Percentiles rank a stretch among this genome's conserved stretches.
phyloP scores from a whole-genome alignment of 2,329 filamentous ascomycete genomes.

The Dothiorella sarmentorum region DNA sequence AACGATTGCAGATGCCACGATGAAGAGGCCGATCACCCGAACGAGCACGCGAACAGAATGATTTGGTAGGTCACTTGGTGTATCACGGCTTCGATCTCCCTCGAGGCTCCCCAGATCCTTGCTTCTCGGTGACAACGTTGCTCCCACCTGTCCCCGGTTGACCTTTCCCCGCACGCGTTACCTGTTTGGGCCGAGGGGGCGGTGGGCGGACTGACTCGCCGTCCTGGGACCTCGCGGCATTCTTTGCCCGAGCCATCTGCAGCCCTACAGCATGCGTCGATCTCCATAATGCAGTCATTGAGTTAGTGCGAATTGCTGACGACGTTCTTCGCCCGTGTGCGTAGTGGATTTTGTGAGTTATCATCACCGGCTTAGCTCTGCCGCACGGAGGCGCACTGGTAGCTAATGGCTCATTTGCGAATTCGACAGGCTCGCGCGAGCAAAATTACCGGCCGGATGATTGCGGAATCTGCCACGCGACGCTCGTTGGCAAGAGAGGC shows the following conservation, averaged over 20 bases:
- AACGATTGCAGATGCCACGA: slow-evolving; percentile 62
- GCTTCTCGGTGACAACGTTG: slow-evolving; percentile 10
- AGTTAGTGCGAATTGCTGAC: slow-evolving; percentile 16
- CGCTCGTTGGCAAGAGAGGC: slow-evolving; percentile 63
- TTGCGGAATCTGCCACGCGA: slow-evolving; percentile 69
- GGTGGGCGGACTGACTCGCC: neutral
- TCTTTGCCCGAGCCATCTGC: slow-evolving; percentile 15
- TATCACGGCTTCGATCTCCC: slow-evolving; percentile 3
- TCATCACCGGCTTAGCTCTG: neutral
- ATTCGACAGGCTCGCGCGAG: slow-evolving; percentile 60
- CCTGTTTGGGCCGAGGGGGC: neutral
- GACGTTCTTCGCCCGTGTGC: neutral
- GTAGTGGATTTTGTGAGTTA: slow-evolving; percentile 26
- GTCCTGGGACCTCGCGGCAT: slow-evolving; percentile 6
- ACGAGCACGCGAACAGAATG: slow-evolving; percentile 82
- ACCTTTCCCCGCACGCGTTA: slow-evolving; percentile 9
- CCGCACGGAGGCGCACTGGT: neutral
- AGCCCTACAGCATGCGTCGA: slow-evolving; percentile 17
- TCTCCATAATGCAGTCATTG: slow-evolving; percentile 1
- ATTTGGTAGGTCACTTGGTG: slow-evolving; percentile 55
- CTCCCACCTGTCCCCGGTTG: slow-evolving; percentile 1
- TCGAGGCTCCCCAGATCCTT: slow-evolving; percentile 6
- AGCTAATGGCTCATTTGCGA: slow-evolving; percentile 30
- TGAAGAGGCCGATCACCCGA: slow-evolving; percentile 63
- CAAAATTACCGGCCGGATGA: slow-evolving; percentile 75